Evolutionary conservation across 2,329 filamentous ascomycete species (phyloP), one percentile per base, ranked within the genome.

Genomic region (Zasmidium cellare): DNA sequence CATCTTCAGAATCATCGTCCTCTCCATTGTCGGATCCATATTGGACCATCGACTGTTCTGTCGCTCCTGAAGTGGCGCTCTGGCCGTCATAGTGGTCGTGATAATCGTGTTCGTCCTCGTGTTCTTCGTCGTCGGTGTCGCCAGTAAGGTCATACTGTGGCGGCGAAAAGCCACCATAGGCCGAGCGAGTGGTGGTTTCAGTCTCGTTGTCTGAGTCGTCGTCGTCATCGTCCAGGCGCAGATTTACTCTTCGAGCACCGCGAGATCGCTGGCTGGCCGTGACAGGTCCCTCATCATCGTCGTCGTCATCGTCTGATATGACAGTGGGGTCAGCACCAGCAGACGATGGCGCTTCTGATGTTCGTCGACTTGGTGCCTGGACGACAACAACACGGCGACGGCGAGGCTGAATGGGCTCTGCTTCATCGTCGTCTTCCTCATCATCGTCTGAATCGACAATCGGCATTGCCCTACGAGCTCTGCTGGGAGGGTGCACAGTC

Each of bases 391-490:
- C 48, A 22, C 53, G 55, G 18, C 48, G 52, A 11, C 45, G 50
- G 9, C 56, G 49, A 9, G 38, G 54, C n/a, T 35, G 38, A 9
- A 25, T 23, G 19, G 22, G 48, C 14, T 53, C 53, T 25, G 46
- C 53, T 24, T 46, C 35, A 9, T 53, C 51, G 31, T 59, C 58
- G 12, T 64, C 61, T 23, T 58, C 53, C 6, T 62, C 60, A 9
- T 68, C 67, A 22, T 65, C 65, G 46, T 67, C 63, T 5, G 64
- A 65, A 7, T 67, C 51, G 16, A 66, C 56, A n/a, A 65, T 51
- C 19, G 50, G 46, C 11, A 11, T 11, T 25, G 41, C 46, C 16
- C 24, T 45, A 38, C 9, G 55, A 44, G 11, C 55, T 54, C 12
- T 47, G 56, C n/a, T 46, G 47, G 20, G 52, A 44, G 38, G 19